A percentile compares a stretch with the other conserved stretches of the same genome.
Evolutionary conservation across 352 stramenopile genomes (phyloP).

Genomic region (Pythium brachiatum): DNA sequence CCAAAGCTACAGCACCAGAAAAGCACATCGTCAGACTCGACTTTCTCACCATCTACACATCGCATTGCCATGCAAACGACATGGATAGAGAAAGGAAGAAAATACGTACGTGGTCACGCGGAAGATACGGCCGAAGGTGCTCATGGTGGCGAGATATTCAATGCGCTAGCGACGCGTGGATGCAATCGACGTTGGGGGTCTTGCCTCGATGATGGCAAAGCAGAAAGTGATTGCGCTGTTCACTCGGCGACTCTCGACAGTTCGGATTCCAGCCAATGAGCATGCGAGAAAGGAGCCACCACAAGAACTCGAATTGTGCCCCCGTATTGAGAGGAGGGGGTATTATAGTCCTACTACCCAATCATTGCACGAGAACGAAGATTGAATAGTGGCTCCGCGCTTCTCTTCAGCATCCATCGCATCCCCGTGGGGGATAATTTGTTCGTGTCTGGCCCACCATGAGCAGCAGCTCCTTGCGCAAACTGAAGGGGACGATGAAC

Average conservation of each 20-base stretch:
- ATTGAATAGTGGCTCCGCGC: conserved; percentile 18
- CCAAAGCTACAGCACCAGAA: conserved; percentile 74
- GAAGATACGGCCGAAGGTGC: conserved; percentile 96
- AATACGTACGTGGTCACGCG: conserved; percentile 92
- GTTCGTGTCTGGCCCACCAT: background rate
- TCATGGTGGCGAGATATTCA: conserved; percentile 48
- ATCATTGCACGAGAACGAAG: conserved; percentile 1
- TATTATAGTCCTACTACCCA: conserved; percentile 10
- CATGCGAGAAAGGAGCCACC: background rate
- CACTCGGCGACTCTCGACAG: conserved; percentile 6
- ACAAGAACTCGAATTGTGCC: conserved; percentile 18
- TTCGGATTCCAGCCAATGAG: conserved; percentile 13
- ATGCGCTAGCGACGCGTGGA: conserved; percentile 3
- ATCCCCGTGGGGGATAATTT: conserved; percentile 8
- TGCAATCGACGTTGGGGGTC: background rate
- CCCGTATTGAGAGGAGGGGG: background rate
- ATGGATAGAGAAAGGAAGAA: background rate
- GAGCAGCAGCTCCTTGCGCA: conserved; percentile 16
- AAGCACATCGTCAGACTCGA: background rate
- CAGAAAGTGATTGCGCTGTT: conserved; percentile 22
- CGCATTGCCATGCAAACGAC: background rate
- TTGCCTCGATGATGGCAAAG: conserved; percentile 18
- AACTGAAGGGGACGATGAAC: background rate
- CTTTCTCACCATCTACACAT: conserved; percentile 3
- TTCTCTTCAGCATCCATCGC: too few relatives aligned